Conservation (phyloP, 331 rosid genomes). For the Acacia concinna region DNA sequence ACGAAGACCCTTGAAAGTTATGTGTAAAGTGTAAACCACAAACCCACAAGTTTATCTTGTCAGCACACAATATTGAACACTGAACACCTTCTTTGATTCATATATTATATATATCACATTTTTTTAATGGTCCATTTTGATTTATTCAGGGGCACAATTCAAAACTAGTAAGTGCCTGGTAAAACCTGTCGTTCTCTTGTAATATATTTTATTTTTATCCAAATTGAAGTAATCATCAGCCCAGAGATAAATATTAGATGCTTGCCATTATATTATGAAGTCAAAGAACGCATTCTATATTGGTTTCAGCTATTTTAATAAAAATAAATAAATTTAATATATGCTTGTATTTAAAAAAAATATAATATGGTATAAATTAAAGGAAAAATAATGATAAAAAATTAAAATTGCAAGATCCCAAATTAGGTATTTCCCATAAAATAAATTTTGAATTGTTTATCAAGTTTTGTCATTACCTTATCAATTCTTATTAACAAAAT, state of each 20-base stretch:
- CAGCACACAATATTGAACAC: constrained; percentile 21
- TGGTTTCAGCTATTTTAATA: too few species aligned
- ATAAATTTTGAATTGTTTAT: too few species aligned
- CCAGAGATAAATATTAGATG: background rate
- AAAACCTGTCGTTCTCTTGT: background rate
- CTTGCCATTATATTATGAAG: too few species aligned
- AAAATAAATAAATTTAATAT: too few species aligned
- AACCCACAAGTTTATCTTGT: constrained; percentile 39
- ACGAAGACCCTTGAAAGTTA: constrained; percentile 49
- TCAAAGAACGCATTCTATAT: too few species aligned
- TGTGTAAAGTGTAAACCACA: constrained; percentile 56
- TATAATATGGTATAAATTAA: too few species aligned
- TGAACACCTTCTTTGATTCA: background rate
- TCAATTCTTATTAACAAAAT: too few species aligned
- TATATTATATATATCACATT: background rate
- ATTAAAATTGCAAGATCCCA: too few species aligned
- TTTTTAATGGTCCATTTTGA: background rate
- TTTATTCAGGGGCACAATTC: background rate
- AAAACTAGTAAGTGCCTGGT: background rate
- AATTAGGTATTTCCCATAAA: too few species aligned
- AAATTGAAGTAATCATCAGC: background rate
- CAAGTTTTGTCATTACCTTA: too few species aligned
- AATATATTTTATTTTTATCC: background rate
- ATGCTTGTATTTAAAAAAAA: too few species aligned
- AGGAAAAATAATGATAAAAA: too few species aligned